Conservation (phyloP, 257 asterid genomes). For the Buddleja alternifolia region DNA sequence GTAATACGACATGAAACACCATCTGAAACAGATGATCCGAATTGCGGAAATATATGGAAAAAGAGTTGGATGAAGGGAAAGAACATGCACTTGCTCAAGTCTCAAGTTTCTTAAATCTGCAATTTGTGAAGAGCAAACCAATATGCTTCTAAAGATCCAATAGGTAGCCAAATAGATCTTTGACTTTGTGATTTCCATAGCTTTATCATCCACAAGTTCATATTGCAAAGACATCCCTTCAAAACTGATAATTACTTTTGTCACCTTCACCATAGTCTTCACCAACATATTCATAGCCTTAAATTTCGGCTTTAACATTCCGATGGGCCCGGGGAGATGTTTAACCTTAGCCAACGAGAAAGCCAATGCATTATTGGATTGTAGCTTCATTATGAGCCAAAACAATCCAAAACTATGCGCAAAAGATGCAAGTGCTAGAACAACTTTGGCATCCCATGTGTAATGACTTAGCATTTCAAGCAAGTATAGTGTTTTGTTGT, state of each 20-base stretch:
- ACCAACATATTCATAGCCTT: slow-evolving; percentile 56
- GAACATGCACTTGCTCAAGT: slow-evolving; percentile 84
- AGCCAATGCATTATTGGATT: slow-evolving; percentile 50
- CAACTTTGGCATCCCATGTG: slow-evolving; percentile 71
- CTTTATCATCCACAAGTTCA: slow-evolving; percentile 44
- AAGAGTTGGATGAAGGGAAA: slow-evolving; percentile 45
- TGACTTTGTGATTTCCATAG: slow-evolving; percentile 39
- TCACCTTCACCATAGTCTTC: slow-evolving; percentile 51
- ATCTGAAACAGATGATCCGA: too few relatives aligned
- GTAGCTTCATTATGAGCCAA: slow-evolving; percentile 52
- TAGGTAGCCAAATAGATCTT: slow-evolving; percentile 58
- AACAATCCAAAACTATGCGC: slow-evolving; percentile 47
- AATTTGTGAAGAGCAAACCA: slow-evolving; percentile 54
- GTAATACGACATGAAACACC: too few relatives aligned
- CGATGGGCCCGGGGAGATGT: slow-evolving; percentile 39
- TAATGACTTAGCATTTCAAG: slow-evolving; percentile 58
- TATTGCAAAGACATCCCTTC: slow-evolving; percentile 54
- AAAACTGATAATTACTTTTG: slow-evolving; percentile 41
- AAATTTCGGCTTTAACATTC: slow-evolving; percentile 34
- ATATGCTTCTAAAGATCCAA: slow-evolving; percentile 69
- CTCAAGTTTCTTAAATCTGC: slow-evolving; percentile 50
- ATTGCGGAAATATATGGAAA: background rate
- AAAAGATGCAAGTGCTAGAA: slow-evolving; percentile 59
- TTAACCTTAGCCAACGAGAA: slow-evolving; percentile 43
- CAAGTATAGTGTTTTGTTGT: slow-evolving; percentile 48